Evolutionary conservation across 805 yeast species (phyloP).

Genomic region (Wickerhamiella parazyma): DNA sequence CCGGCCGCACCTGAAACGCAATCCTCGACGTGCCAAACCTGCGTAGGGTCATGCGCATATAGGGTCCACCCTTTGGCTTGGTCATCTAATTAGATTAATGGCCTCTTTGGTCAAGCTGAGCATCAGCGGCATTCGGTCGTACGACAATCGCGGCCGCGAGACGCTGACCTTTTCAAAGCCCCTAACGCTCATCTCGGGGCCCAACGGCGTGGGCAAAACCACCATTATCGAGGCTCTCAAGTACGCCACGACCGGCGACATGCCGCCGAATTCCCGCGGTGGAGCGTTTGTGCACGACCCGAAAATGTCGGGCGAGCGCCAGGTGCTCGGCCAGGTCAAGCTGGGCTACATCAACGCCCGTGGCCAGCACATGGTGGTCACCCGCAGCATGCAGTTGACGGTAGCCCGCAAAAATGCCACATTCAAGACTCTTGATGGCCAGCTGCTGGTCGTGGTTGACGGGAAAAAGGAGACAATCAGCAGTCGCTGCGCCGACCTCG

Average conservation of each 20-base stretch:
- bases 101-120: conserved; percentile 35
- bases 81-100: conserved; percentile 15
- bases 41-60: background rate
- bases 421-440: conserved; percentile 87
- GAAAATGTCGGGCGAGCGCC: conserved; percentile 45
- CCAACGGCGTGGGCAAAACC: conserved; percentile 94
- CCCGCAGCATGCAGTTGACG: conserved; percentile 67
- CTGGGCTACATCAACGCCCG: conserved; percentile 65
- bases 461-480: conserved; percentile 57
- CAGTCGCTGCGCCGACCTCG: conserved; percentile 73
- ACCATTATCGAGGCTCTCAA: conserved; percentile 88
- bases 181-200: conserved; percentile 84
- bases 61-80: background rate
- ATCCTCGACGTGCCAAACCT: background rate
- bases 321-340: conserved; percentile 81
- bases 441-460: conserved; percentile 44
- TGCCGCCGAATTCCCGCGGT: conserved; percentile 91
- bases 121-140: conserved; percentile 81
- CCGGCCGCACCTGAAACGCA: conserved; percentile 2
- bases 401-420: conserved; percentile 50
- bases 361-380: conserved; percentile 68
- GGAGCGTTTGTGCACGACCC: conserved; percentile 97
- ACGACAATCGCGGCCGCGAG: conserved; percentile 72
- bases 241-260: conserved; percentile 88
- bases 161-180: conserved; percentile 84